Evolutionary conservation across 306 rosid species (phyloP), one percentile per base, ranked within the genome.

Genomic region (Styphnolobium japonicum): DNA sequence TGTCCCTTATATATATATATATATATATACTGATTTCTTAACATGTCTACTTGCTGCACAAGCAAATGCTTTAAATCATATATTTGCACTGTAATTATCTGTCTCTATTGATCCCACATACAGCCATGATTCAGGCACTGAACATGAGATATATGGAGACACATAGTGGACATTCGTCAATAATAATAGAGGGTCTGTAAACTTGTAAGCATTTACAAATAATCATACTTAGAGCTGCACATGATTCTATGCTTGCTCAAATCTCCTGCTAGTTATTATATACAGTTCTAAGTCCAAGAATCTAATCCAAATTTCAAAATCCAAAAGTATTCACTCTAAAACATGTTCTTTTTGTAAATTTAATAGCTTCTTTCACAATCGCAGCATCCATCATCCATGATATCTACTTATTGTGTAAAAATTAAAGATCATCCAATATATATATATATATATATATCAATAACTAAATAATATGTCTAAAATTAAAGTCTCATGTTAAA

Each of bases 141-240:
- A 60, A 53, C 52, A 55, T 64, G 68, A 52, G 6, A 37, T 10
- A 52, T 64, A 33, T 31, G 48, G 37, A 53, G 27, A 51, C 11
- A 23, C 61, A 36, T 52, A 48, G 48, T 23, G 45, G 34, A 61
- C 29, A 81, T 49, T 34, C 34, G 71, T 67, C 29, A 22, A 33
- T 58, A 67, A 25, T 48, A 23, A 23, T 81, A 45, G 25, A 48
- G 34, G 58, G 9, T 76, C 51, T 7, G 15, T 48, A 29, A 31
- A 3, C 10, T 37, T 36, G 62, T 23, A 0, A 15, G 43, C 75
- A 77, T 52, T 21, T 67, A 16, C 43, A 37, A 11, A 22, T 68
- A 56, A 68, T 51, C 73, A 48, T 48, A 46, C 42, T 57, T 55
- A 21, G 70, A 33, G 67, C 70, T 81, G 61, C 14, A 29, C n/a